A percentile compares a stretch with the other conserved stretches of the same genome.
Evolutionary conservation across 2,329 filamentous ascomycete species (phyloP).

Genomic region (Exophiala sp.): DNA sequence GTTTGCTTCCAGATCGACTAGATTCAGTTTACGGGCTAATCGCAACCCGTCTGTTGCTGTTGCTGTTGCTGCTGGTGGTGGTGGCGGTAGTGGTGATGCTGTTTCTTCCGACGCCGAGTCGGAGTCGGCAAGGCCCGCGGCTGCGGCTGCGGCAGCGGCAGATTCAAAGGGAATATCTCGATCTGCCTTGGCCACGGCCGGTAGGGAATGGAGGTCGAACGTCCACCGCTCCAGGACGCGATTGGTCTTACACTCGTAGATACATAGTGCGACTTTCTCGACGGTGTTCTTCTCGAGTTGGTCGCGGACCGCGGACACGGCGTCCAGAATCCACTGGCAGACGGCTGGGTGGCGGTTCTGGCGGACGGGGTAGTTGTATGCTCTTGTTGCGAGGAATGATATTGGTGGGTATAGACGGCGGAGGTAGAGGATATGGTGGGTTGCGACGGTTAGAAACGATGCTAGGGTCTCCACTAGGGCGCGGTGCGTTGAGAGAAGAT

Average conservation of each 20-base stretch:
- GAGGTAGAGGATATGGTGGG: conserved; percentile 82
- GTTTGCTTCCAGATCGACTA: conserved; percentile 44
- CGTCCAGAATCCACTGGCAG: conserved; percentile 78
- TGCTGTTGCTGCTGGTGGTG: neutral
- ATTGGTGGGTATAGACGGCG: conserved; percentile 69
- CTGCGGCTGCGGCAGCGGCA: conserved; percentile 12
- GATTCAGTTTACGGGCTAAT: conserved; percentile 28
- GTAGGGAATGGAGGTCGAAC: conserved; percentile 55
- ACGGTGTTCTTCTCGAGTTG: conserved; percentile 61
- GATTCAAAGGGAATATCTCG: conserved; percentile 46
- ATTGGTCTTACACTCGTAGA: conserved; percentile 48
- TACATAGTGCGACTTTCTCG: conserved; percentile 51
- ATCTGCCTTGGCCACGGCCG: conserved; percentile 42
- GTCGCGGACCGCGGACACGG: conserved; percentile 62
- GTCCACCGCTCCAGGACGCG: conserved; percentile 54
- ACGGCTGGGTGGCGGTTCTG: conserved; percentile 82
- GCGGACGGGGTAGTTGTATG: conserved; percentile 76
- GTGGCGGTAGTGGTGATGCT: neutral
- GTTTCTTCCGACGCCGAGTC: too few relatives aligned
- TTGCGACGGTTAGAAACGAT: conserved; percentile 72
- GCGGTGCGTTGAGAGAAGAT: conserved; percentile 38
- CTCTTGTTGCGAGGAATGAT: conserved; percentile 72
- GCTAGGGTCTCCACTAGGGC: conserved; percentile 55
- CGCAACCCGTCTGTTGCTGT: conserved; percentile 37
- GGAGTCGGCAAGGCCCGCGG: conserved; percentile 31